Evolutionary conservation across 139 green algal species (phyloP), one percentile per base, ranked within the genome.

Genomic region (Micromonas commoda): DNA sequence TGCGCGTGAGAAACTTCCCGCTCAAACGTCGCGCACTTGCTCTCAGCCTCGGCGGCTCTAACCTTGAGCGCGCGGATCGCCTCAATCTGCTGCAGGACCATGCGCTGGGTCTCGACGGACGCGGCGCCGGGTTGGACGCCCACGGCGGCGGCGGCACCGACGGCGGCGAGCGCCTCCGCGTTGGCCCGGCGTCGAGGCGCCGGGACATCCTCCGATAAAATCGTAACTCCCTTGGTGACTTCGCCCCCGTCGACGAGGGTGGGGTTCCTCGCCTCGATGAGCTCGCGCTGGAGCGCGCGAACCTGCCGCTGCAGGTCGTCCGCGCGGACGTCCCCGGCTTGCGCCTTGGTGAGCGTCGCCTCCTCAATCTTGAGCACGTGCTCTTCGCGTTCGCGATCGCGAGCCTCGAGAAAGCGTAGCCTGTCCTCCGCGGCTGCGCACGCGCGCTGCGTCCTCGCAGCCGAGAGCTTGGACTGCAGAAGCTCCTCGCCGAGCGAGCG

Each of bases 51-150:
- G 6, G 34, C 19, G 4, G 60, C 34, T n/a, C 31, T 23, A 5
- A 65, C 16, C 34, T 57, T 77, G 20, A 77, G 71, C 35, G 54
- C 71, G 23, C 31, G 54, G 34, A 77, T 77, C 71, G 54, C 60
- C 35, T 77, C 71, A 13, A 77, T 77, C 38, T 77, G 71, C 16
- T 65, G 35, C 71, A 77, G 52, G 38, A 77, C 31, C 35, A 77
- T 77, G 71, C 23, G 23, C 35, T 77, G 71, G 38, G 26, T 52
- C n/a, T 57, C 35, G 35, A 33, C 16, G 63, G 26, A 32, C 63
- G 28, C 6, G 13, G 63, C 26, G 63, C 63, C 26, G 9, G 26
- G 63, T 33, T 32, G 28, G 63, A 32, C 13, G 63, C 63, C 26
- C 13, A 69, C 26, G 4, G 33, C 35, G 35, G 35, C 71, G 71